Evolutionary conservation across 352 stramenopile genomes (phyloP).

Genomic region (Phytopythium aichiense): DNA sequence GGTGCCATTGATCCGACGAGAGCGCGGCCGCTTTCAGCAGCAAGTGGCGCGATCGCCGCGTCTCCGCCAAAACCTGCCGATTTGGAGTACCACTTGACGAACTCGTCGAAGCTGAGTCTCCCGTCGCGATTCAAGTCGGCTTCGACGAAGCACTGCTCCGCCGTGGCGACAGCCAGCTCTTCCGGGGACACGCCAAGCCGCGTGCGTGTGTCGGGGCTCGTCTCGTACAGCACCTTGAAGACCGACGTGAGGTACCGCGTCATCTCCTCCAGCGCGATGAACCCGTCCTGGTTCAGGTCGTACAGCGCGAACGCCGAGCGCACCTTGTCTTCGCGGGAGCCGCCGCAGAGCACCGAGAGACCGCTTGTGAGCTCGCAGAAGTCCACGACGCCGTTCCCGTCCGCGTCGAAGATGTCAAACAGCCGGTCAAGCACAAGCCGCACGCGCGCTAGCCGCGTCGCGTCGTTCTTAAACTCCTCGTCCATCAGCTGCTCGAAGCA

Average conservation of each 20-base stretch:
- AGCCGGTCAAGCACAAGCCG: slow-evolving; percentile 69
- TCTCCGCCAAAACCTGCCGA: slow-evolving; percentile 30
- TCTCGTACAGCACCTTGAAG: slow-evolving; percentile 87
- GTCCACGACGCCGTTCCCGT: slow-evolving; percentile 76
- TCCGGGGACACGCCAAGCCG: slow-evolving; percentile 61
- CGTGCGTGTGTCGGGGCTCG: slow-evolving; percentile 49
- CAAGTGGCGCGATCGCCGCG: not conserved
- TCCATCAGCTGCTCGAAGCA: slow-evolving; percentile 85
- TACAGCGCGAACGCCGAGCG: slow-evolving; percentile 84
- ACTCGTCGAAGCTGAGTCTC: slow-evolving; percentile 84
- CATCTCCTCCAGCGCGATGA: slow-evolving; percentile 89
- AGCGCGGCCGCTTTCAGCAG: slow-evolving; percentile 4
- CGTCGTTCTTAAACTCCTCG: slow-evolving; percentile 70
- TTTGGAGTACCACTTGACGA: slow-evolving; percentile 80
- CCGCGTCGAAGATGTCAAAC: slow-evolving; percentile 80
- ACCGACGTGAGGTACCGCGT: slow-evolving; percentile 77
- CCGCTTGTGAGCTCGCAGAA: slow-evolving; percentile 83
- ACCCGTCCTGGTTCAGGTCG: slow-evolving; percentile 83
- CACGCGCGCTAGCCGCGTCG: slow-evolving; percentile 55
- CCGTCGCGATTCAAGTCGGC: slow-evolving; percentile 78
- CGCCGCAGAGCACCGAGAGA: slow-evolving; percentile 78
- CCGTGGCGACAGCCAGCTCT: slow-evolving; percentile 73
- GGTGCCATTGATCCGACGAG: not conserved
- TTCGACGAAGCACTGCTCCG: slow-evolving; percentile 83
- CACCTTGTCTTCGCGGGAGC: slow-evolving; percentile 80